Conservation (phyloP, 1,139 yeast genomes). For the Debaryomyces nepalensis region DNA sequence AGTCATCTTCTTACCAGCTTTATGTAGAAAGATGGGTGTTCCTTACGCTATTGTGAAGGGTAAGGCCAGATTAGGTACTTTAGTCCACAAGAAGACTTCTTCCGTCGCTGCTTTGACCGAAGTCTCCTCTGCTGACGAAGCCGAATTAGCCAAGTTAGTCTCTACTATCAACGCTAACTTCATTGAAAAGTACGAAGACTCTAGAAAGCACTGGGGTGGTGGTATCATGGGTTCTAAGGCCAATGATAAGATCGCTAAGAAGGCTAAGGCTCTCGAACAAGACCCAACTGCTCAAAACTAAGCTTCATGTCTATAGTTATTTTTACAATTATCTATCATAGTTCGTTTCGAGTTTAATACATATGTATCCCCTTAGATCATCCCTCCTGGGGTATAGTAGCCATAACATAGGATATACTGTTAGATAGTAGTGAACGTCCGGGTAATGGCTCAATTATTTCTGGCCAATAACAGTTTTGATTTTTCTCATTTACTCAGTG, state of each 20-base stretch:
- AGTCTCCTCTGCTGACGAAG: constrained; percentile 85
- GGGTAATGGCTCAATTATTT: constrained; percentile 15
- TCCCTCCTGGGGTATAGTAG: not conserved
- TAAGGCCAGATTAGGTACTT: constrained; percentile 92
- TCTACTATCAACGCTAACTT: constrained; percentile 88
- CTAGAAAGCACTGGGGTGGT: constrained; percentile 98
- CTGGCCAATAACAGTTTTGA: constrained; percentile 19
- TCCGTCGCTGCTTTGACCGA: constrained; percentile 92
- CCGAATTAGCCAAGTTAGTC: constrained; percentile 82
- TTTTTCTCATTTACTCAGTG: constrained; percentile 15
- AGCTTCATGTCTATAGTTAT: constrained; percentile 6
- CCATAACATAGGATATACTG: not conserved
- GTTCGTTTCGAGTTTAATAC: constrained; percentile 9
- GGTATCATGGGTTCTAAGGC: constrained; percentile 91
- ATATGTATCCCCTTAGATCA: constrained; percentile 6
- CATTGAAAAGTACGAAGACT: constrained; percentile 82
- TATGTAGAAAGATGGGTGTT: constrained; percentile 94
- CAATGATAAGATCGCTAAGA: constrained; percentile 59
- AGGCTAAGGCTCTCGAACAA: constrained; percentile 37
- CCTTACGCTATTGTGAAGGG: constrained; percentile 96
- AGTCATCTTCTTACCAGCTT: constrained; percentile 90
- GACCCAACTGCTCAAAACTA: constrained; percentile 15
- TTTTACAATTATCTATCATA: constrained; percentile 15
- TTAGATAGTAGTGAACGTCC: constrained; percentile 8
- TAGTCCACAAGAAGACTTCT: constrained; percentile 91